A percentile compares a stretch with the other conserved stretches of the same genome.
Conservation (phyloP, 176 grass and related monocot species). For the Puccinellia tenuiflora region DNA sequence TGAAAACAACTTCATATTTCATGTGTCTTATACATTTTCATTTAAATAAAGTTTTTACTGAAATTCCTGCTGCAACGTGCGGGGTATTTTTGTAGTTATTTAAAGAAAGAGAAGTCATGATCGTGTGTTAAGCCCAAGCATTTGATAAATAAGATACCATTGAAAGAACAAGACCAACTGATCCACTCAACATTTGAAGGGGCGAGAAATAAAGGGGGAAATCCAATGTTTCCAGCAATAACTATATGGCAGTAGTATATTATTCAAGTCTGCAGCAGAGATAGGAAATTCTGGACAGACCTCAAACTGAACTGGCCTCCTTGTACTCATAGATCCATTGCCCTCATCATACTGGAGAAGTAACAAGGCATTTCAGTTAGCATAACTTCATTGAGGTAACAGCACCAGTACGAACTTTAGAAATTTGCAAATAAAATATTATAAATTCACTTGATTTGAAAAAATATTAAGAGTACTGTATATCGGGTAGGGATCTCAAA, state of each 20-base stretch:
- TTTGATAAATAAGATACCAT: neutral
- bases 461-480: neutral
- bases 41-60: too few relatives aligned
- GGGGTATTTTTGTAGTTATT: too few relatives aligned
- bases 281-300: constrained; percentile 13
- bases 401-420: neutral
- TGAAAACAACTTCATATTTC: too few relatives aligned
- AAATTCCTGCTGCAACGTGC: too few relatives aligned
- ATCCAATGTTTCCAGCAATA: neutral
- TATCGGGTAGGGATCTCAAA: neutral
- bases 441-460: neutral
- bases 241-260: neutral
- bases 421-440: neutral
- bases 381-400: neutral
- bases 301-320: constrained; percentile 37
- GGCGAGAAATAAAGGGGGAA: neutral
- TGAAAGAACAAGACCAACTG: neutral
- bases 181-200: neutral
- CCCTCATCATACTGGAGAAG: constrained; percentile 36
- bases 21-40: too few relatives aligned
- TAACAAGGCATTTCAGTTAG: constrained; percentile 18
- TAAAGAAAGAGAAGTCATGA: too few relatives aligned
- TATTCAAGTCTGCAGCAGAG: neutral
- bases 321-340: constrained; percentile 26
- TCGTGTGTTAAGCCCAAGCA: neutral